Evolutionary conservation across 441 rosid species (phyloP).

Genomic region (Adansonia madagascariensis): DNA sequence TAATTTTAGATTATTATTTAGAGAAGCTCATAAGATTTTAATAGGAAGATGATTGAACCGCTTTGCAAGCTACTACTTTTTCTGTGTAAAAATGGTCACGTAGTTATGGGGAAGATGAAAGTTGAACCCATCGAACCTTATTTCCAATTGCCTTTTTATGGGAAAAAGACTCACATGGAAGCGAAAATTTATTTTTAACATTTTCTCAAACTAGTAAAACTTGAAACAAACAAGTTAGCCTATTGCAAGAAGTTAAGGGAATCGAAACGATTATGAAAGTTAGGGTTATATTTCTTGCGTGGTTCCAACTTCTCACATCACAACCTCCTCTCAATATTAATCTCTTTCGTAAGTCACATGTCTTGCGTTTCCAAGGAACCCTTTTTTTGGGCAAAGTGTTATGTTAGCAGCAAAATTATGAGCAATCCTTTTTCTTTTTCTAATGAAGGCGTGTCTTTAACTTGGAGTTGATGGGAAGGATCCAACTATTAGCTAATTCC

Average conservation of each 20-base stretch:
- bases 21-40: background rate
- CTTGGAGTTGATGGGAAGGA: background rate
- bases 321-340: background rate
- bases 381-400: background rate
- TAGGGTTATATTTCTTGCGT: background rate
- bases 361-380: background rate
- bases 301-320: background rate
- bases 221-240: background rate
- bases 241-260: background rate
- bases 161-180: background rate
- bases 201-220: background rate
- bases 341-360: background rate
- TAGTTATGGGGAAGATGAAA: background rate
- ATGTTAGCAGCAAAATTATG: background rate
- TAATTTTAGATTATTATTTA: background rate
- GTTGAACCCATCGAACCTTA: background rate
- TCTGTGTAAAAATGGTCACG: background rate
- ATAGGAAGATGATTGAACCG: background rate
- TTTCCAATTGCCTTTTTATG: background rate
- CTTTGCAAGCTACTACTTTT: background rate
- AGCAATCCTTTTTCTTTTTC: background rate
- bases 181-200: background rate
- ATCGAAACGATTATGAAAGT: background rate
- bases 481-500: constrained; percentile 6
- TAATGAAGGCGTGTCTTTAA: background rate